phyloP scores from a whole-genome alignment of 2,329 filamentous ascomycete species.

The Fusarium floridanum region DNA sequence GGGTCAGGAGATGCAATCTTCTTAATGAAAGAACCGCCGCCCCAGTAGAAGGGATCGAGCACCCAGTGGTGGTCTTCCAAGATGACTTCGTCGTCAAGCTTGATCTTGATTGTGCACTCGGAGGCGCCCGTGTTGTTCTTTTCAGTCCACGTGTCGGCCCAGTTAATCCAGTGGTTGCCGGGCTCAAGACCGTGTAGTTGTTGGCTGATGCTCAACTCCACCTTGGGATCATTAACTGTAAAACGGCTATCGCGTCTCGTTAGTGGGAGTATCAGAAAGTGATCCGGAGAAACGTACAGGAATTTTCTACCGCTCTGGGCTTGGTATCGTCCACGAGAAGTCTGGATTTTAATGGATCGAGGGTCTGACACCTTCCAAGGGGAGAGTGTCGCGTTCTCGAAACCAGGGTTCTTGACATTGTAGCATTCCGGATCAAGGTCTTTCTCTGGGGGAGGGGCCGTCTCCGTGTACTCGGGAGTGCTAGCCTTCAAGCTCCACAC shows the following conservation, averaged over 20 bases:
- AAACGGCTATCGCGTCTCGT: background rate
- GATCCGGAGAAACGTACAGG: background rate
- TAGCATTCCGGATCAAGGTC: slow-evolving; percentile 4
- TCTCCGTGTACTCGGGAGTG: background rate
- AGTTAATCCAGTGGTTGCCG: background rate
- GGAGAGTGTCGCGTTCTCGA: background rate
- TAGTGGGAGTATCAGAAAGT: background rate
- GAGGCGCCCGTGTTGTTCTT: slow-evolving; percentile 1
- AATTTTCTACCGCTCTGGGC: slow-evolving; percentile 4
- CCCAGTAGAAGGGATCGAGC: slow-evolving; percentile 4
- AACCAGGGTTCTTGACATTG: background rate
- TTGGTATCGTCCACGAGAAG: background rate
- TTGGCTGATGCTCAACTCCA: background rate
- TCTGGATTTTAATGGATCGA: background rate
- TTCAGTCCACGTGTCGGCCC: background rate
- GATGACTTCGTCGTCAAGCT: background rate
- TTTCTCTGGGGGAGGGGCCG: background rate
- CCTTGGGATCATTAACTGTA: background rate
- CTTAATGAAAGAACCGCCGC: background rate
- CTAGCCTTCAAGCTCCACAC: background rate
- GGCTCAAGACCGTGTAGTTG: background rate
- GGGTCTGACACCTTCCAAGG: slow-evolving; percentile 2
- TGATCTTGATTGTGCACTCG: slow-evolving; percentile 7
- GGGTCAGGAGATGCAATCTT: background rate
- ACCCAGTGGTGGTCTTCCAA: background rate